A percentile compares a stretch with the other conserved stretches of the same genome.
Conservation (phyloP, 129 eudicot genomes). For the Daucus carota region DNA sequence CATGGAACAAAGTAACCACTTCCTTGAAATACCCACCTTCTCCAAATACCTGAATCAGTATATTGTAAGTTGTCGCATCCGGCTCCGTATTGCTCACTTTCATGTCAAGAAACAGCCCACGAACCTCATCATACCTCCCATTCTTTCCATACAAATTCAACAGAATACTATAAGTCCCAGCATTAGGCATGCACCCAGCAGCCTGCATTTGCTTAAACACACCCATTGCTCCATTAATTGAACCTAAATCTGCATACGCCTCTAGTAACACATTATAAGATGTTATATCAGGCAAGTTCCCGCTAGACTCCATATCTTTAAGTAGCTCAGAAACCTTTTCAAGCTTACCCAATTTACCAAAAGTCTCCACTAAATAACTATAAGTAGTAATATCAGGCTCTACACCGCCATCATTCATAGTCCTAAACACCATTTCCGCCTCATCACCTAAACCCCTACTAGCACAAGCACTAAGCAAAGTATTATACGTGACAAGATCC, state of each 20-base stretch:
- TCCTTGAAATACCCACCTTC: constrained; percentile 96
- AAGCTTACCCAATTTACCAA: constrained; percentile 59
- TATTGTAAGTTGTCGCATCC: constrained; percentile 77
- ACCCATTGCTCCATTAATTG: constrained; percentile 68
- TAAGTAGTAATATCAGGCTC: constrained; percentile 80
- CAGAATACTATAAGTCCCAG: constrained; percentile 67
- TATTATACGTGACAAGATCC: constrained; percentile 89
- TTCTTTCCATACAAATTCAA: constrained; percentile 69
- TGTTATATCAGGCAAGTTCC: constrained; percentile 72
- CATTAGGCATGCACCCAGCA: constrained; percentile 84
- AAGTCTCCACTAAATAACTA: constrained; percentile 73
- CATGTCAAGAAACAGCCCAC: constrained; percentile 93
- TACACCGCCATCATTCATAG: constrained; percentile 87
- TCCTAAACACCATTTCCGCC: constrained; percentile 92
- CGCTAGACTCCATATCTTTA: constrained; percentile 68
- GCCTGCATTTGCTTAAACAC: constrained; percentile 92
- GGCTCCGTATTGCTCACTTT: constrained; percentile 91
- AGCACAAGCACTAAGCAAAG: constrained; percentile 82
- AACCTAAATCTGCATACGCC: constrained; percentile 66
- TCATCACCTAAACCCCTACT: constrained; percentile 74
- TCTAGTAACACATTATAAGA: constrained; percentile 79
- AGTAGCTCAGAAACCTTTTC: constrained; percentile 74
- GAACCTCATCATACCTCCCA: constrained; percentile 88
- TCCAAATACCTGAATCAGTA: constrained; percentile 80
- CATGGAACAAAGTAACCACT: constrained; percentile 84